These are phyloP conservation scores for Periconia digitata DNA, from an alignment of 2,329 filamentous ascomycete species.

Conservation along the genomic window DNA sequence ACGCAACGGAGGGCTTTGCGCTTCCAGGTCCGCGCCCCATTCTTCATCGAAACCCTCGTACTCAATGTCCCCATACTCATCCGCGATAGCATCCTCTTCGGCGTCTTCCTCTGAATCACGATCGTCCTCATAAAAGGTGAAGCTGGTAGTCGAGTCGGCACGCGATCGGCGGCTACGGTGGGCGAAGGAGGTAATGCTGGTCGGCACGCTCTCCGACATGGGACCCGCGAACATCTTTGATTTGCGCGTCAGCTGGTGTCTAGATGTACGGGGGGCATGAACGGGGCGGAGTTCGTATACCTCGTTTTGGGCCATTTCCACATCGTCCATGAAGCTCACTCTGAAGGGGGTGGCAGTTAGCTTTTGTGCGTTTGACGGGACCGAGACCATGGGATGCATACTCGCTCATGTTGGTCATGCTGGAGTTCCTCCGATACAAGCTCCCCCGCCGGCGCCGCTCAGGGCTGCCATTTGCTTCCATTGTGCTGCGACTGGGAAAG, in stretches of 20 bases:
- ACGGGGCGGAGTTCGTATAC: slow-evolving; percentile 52
- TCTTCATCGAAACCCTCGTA: slow-evolving; percentile 39
- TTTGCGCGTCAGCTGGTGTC: slow-evolving; percentile 39
- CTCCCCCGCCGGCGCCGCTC: slow-evolving; percentile 35
- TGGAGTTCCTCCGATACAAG: slow-evolving; percentile 68
- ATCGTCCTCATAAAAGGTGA: slow-evolving; percentile 79
- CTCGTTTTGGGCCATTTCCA: slow-evolving; percentile 99
- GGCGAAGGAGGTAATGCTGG: slow-evolving; percentile 86
- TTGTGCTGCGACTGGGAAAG: slow-evolving; percentile 10
- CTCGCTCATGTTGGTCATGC: slow-evolving; percentile 65
- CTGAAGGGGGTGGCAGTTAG: slow-evolving; percentile 27
- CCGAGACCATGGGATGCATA: slow-evolving; percentile 18
- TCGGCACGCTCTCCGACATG: slow-evolving; percentile 93
- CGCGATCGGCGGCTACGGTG: slow-evolving; percentile 73
- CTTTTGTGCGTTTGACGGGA: slow-evolving; percentile 20
- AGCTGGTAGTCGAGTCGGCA: slow-evolving; percentile 84
- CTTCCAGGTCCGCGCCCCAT: slow-evolving; percentile 57
- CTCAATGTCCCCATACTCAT: slow-evolving; percentile 35
- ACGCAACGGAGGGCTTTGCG: slow-evolving; percentile 19
- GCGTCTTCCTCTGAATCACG: slow-evolving; percentile 54
- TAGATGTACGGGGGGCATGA: slow-evolving; percentile 19
- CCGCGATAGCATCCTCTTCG: slow-evolving; percentile 37
- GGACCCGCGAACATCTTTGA: slow-evolving; percentile 80
- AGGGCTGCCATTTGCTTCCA: slow-evolving; percentile 38
- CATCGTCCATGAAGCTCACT: slow-evolving; percentile 83